Evolutionary conservation across 2,329 filamentous ascomycete species (phyloP), one percentile per base, ranked within the genome.

Genomic region (Neopestalotiopsis sp.): DNA sequence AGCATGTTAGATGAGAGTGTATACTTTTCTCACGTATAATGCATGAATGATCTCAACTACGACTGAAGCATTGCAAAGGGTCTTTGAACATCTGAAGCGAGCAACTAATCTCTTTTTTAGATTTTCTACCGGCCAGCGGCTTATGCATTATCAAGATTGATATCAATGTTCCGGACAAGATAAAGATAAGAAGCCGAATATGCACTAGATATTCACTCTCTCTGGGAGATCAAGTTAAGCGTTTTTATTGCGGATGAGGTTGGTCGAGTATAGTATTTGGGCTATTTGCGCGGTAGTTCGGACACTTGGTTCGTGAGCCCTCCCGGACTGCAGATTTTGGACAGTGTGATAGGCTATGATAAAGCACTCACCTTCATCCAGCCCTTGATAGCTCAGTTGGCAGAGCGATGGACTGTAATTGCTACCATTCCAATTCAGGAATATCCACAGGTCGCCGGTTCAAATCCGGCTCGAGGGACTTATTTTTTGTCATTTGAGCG

Each of bases 341-440:
- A 38, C 24, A 3, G 34, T 7, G 2, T 9, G 2, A 10, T 38
- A 1, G 10, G 34, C 34, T 10, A 38, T 38, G 24, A 38, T 38
- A 38, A n/a, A 10, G 45, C 45, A 1, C 2, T 0, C 1, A n/a
- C 17, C 2, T 9, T 2, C 10, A 53, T n/a, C 45, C 45, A 53
- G 17, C 45, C 45, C 45, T 53, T 53, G 45, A 53, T 53, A 53
- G 45, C 45, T 53, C 45, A 53, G 45, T 53, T 53, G 45, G 45
- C 45, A 53, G 45, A 53, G 45, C 45, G 45, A 53, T 53, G 45
- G 45, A 53, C 45, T 53, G 45, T 53, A 53, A 53, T 53, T 53
- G 45, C n/a, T 53, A 53, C 45, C n/a, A 53, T 53, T 53, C 45
- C 45, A 53, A 24, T 53, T 24, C 34, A 53, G 45, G 45, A 53